These are phyloP conservation scores for Phenoliferia sp. DNA, from an alignment of 1,284 basidiomycete genomes.

Conservation along the genomic window DNA sequence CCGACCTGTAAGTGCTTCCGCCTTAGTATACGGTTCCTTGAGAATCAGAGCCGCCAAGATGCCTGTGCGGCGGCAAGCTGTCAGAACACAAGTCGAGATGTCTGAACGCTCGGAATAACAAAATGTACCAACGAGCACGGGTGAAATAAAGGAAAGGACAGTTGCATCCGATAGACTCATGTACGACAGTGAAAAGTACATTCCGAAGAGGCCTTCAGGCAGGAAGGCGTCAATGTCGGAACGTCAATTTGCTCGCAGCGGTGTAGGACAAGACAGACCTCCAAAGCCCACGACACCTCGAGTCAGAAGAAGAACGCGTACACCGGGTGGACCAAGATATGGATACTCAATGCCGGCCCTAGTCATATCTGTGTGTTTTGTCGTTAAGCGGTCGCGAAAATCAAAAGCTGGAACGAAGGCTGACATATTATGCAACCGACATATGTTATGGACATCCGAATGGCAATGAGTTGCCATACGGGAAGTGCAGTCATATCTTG, in stretches of 20 bases:
- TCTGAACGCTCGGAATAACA: not conserved
- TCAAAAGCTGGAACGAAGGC: not conserved
- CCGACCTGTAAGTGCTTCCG: slow-evolving; percentile 37
- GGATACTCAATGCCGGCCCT: slow-evolving; percentile 23
- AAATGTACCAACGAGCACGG: slow-evolving; percentile 33
- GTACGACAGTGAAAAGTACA: slow-evolving; percentile 40
- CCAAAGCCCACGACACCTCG: slow-evolving; percentile 38
- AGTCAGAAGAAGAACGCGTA: slow-evolving; percentile 22
- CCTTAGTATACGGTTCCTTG: slow-evolving; percentile 38
- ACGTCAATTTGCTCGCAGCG: too few relatives aligned
- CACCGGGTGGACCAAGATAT: slow-evolving; percentile 32
- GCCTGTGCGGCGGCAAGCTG: slow-evolving; percentile 20
- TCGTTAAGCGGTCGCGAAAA: not conserved
- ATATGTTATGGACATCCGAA: slow-evolving; percentile 34
- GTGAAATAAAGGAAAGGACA: slow-evolving; percentile 40
- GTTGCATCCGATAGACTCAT: slow-evolving; percentile 41
- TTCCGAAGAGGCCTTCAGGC: slow-evolving; percentile 28
- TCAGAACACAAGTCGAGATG: not conserved
- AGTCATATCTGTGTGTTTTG: slow-evolving; percentile 3
- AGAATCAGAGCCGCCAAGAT: slow-evolving; percentile 38
- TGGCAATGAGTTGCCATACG: slow-evolving; percentile 32
- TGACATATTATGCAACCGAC: slow-evolving; percentile 14
- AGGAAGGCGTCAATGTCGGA: too few relatives aligned
- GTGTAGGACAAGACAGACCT: slow-evolving; percentile 8
- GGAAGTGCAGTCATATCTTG: slow-evolving; percentile 23